Evolutionary conservation across 2,329 filamentous ascomycete species (phyloP).

Genomic region (Aspergillus sp.): DNA sequence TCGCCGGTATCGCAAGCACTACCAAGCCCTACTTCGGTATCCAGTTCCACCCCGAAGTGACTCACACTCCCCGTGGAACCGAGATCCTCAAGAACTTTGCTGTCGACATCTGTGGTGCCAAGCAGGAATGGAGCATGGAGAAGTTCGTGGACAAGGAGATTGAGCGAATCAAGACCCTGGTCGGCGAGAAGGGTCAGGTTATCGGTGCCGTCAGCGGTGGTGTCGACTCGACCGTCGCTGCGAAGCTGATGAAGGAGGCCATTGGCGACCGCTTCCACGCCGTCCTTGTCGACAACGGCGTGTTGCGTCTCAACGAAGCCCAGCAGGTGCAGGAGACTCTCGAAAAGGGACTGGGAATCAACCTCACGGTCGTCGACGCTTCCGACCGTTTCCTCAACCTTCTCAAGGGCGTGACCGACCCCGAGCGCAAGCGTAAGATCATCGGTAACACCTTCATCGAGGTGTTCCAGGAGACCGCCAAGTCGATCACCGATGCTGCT

Average conservation of each 20-base stretch:
- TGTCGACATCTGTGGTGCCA: conserved; percentile 70
- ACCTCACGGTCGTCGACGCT: conserved; percentile 80
- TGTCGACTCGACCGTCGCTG: conserved; percentile 83
- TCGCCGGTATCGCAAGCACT: conserved; percentile 62
- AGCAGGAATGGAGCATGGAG: conserved; percentile 75
- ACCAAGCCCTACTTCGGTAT: conserved; percentile 63
- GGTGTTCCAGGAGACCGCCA: conserved; percentile 74
- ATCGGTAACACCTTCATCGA: conserved; percentile 79
- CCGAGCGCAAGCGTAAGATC: conserved; percentile 85
- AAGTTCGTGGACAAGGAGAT: conserved; percentile 80
- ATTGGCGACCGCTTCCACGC: conserved; percentile 82
- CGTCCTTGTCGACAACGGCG: conserved; percentile 76
- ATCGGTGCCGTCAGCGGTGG: conserved; percentile 74
- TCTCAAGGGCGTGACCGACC: conserved; percentile 68
- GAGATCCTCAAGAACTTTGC: conserved; percentile 76
- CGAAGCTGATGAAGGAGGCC: conserved; percentile 76
- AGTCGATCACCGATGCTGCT: conserved; percentile 64
- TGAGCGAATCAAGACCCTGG: conserved; percentile 67
- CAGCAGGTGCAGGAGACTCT: conserved; percentile 74
- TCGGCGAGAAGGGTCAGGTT: conserved; percentile 76
- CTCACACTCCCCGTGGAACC: conserved; percentile 51
- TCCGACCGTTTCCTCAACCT: conserved; percentile 67
- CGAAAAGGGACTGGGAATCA: conserved; percentile 73
- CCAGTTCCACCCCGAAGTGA: conserved; percentile 86
- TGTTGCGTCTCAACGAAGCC: conserved; percentile 81